Conservation (phyloP, 495 filamentous ascomycete genomes). For the Trichoderma orchidacearum region DNA sequence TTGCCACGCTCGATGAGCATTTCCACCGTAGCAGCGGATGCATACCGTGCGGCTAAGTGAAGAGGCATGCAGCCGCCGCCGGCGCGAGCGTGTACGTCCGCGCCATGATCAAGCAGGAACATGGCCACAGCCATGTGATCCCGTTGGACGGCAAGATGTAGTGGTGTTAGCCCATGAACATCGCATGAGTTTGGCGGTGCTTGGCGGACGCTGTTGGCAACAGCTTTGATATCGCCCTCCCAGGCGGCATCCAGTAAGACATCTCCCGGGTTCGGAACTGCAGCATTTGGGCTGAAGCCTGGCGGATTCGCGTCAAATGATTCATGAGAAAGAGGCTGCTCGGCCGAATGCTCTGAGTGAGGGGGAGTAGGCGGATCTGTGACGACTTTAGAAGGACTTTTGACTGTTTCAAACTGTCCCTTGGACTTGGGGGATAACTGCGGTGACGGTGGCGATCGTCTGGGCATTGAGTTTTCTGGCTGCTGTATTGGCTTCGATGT, state of each 20-base stretch:
- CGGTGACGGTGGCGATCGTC: background rate
- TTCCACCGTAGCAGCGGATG: background rate
- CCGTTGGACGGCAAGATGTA: constrained; percentile 24
- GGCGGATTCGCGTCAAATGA: background rate
- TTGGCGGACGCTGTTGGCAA: background rate
- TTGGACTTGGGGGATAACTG: background rate
- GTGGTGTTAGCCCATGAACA: constrained; percentile 8
- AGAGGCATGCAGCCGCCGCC: constrained; percentile 15
- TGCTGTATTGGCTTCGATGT: background rate
- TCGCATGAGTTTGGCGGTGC: background rate
- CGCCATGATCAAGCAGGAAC: constrained; percentile 21
- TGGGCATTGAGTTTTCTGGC: background rate
- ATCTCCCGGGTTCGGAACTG: background rate
- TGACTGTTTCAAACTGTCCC: background rate
- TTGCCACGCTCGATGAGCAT: constrained; percentile 1
- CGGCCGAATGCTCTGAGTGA: background rate
- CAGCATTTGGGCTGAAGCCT: too few relatives aligned
- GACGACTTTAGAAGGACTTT: background rate
- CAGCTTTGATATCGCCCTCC: background rate
- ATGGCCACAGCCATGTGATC: constrained; percentile 24
- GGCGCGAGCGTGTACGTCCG: constrained; percentile 14
- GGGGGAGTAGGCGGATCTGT: background rate
- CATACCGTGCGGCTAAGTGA: constrained; percentile 12
- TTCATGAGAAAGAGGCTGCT: background rate
- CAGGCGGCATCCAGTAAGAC: constrained; percentile 1